Evolutionary conservation across 768 basidiomycete species (phyloP).

Genomic region (Tremella fuciformis): DNA sequence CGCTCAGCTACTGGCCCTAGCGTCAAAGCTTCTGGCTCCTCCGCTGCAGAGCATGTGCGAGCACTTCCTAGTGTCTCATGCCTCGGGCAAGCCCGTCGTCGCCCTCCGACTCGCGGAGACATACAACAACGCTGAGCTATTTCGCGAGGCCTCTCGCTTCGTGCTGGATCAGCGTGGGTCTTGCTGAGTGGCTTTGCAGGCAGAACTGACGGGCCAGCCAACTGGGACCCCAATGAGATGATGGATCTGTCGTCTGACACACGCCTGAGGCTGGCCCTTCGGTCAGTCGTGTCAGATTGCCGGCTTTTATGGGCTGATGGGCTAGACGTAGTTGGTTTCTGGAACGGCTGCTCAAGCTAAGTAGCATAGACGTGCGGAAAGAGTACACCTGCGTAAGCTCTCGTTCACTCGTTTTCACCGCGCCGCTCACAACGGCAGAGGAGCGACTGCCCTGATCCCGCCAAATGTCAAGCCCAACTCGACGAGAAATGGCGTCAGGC

Average conservation of each 20-base stretch:
- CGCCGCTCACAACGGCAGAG: conserved; percentile 58
- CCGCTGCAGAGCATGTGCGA: conserved; percentile 77
- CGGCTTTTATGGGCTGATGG: background rate
- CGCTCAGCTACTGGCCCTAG: conserved; percentile 66
- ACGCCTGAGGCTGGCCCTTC: conserved; percentile 80
- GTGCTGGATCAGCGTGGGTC: conserved; percentile 84
- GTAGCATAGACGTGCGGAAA: conserved; percentile 78
- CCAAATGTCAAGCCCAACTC: conserved; percentile 72
- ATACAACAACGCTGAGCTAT: conserved; percentile 66
- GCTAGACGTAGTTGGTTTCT: conserved; percentile 87
- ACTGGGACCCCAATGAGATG: conserved; percentile 44
- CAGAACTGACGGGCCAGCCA: conserved; percentile 12
- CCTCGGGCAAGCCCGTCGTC: conserved; percentile 87
- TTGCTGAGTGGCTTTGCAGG: too few species aligned
- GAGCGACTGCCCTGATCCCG: conserved; percentile 74
- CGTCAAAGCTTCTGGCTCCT: conserved; percentile 81
- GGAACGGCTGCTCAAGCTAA: conserved; percentile 87
- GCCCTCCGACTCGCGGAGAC: conserved; percentile 88
- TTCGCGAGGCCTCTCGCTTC: conserved; percentile 84
- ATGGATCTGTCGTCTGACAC: conserved; percentile 68
- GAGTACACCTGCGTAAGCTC: conserved; percentile 82
- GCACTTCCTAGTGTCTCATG: conserved; percentile 83
- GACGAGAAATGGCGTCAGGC: conserved; percentile 94
- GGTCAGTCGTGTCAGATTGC: conserved; percentile 22
- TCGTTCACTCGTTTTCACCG: conserved; percentile 1